Conservation (phyloP, 768 basidiomycete genomes). For the Termitomyces sp. region DNA sequence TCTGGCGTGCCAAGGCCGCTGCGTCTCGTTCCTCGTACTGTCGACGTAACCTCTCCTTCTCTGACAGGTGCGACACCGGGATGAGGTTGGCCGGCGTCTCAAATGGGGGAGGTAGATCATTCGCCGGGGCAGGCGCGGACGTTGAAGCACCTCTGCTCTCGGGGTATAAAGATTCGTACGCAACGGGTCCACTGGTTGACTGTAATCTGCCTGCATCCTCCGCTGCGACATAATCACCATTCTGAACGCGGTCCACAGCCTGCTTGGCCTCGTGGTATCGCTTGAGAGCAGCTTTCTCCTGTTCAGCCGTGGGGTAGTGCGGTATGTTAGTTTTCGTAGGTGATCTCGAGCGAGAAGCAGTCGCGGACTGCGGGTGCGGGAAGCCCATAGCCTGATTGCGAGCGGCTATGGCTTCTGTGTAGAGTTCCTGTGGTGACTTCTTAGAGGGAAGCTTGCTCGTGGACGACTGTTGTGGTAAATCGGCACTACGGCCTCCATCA, state of each 20-base stretch:
- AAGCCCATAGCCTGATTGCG: conserved; percentile 21
- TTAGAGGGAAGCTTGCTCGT: conserved; percentile 8
- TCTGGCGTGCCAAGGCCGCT: conserved; percentile 33
- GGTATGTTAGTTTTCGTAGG: conserved; percentile 27
- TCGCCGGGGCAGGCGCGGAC: conserved; percentile 16
- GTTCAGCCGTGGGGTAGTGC: conserved; percentile 59
- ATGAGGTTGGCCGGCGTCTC: conserved; percentile 34
- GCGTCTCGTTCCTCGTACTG: conserved; percentile 68
- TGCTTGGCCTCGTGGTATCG: conserved; percentile 69
- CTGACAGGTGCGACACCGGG: conserved; percentile 40
- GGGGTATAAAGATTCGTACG: conserved; percentile 63
- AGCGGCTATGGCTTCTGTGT: conserved; percentile 28
- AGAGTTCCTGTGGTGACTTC: conserved; percentile 12
- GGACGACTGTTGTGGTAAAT: conserved; percentile 12
- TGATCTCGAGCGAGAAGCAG: conserved; percentile 3
- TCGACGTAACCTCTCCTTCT: conserved; percentile 68
- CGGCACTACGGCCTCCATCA: conserved; percentile 9
- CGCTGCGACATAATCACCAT: conserved; percentile 18
- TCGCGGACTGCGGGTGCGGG: conserved; percentile 8
- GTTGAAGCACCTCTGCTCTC: conserved; percentile 25
- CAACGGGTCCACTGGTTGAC: conserved; percentile 38
- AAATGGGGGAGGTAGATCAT: conserved; percentile 53
- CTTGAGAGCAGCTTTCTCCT: conserved; percentile 70
- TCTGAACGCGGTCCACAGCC: conserved; percentile 63
- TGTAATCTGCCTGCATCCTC: conserved; percentile 13